Percentiles rank a stretch among this genome's conserved stretches.
phyloP scores from a whole-genome alignment of 2,329 filamentous ascomycete species.

The Phyllosticta paracitricarpa region DNA sequence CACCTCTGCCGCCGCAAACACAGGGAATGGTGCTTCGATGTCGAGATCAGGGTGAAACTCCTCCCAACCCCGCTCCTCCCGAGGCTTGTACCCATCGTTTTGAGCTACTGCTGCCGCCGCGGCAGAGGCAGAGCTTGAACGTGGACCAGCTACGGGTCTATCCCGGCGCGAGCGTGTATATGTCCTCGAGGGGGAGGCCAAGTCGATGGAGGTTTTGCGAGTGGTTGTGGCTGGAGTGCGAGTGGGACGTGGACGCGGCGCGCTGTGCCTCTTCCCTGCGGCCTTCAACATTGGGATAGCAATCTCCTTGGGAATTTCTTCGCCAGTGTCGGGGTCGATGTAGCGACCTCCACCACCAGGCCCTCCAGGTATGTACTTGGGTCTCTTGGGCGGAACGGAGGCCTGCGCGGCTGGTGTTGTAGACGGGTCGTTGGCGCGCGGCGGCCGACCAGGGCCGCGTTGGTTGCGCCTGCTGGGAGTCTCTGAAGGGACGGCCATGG shows the following conservation, averaged over 20 bases:
- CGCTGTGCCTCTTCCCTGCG: constrained; percentile 7
- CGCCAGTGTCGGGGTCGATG: constrained; percentile 56
- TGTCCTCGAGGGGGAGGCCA: constrained; percentile 21
- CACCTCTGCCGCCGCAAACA: constrained; percentile 75
- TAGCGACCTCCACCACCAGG: constrained; percentile 79
- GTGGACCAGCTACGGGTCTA: constrained; percentile 44
- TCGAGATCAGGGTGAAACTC: constrained; percentile 95
- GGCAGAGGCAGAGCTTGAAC: constrained; percentile 72
- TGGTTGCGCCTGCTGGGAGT: constrained; percentile 9
- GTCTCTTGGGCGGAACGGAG: constrained; percentile 35
- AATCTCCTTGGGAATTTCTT: constrained; percentile 31
- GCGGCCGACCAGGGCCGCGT: constrained; percentile 9
- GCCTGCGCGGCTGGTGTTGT: constrained; percentile 20
- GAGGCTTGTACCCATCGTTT: constrained; percentile 91
- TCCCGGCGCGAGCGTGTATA: constrained; percentile 31
- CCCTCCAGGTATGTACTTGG: constrained; percentile 71
- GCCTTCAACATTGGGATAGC: constrained; percentile 9
- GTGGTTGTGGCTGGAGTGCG: constrained; percentile 38
- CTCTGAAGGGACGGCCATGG: constrained; percentile 8
- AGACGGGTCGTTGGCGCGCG: constrained; percentile 1
- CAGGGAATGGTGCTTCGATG: constrained; percentile 67
- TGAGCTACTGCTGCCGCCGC: constrained; percentile 82
- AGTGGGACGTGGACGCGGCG: constrained; percentile 6
- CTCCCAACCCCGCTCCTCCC: constrained; percentile 94
- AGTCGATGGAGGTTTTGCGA: constrained; percentile 22